phyloP scores from a whole-genome alignment of 1,284 basidiomycete genomes.

The Ganoderma resinaceum region DNA sequence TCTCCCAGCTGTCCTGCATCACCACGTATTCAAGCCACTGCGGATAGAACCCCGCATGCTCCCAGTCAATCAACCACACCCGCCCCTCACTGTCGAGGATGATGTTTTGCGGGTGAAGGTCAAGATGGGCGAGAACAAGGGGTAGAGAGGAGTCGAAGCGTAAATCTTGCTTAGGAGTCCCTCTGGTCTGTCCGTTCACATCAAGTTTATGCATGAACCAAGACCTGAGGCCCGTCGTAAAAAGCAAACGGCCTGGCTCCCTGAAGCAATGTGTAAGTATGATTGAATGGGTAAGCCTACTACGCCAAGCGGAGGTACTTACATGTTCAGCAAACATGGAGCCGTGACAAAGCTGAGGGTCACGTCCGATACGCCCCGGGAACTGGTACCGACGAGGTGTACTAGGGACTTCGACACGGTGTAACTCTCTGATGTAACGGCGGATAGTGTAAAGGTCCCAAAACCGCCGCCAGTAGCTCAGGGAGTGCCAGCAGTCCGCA shows the following conservation, averaged over 20 bases:
- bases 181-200: conserved; percentile 2
- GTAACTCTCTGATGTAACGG: conserved; percentile 40
- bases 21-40: conserved; percentile 37
- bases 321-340: conserved; percentile 2
- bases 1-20: neutral
- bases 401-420: conserved; percentile 1
- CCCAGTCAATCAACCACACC: conserved; percentile 43
- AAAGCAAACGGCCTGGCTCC: conserved; percentile 21
- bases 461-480: conserved; percentile 34
- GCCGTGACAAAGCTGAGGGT: conserved; percentile 7
- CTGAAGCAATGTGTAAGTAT: conserved; percentile 1
- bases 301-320: neutral
- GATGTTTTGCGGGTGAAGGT: conserved; percentile 38
- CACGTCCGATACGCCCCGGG: conserved; percentile 22
- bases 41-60: conserved; percentile 39
- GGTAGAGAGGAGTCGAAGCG: conserved; percentile 36
- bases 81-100: conserved; percentile 36
- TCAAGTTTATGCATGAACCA: conserved; percentile 19
- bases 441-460: conserved; percentile 37
- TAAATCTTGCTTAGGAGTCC: neutral
- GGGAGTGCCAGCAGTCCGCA: conserved; percentile 34
- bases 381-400: conserved; percentile 8
- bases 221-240: conserved; percentile 14
- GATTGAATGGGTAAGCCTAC: neutral
- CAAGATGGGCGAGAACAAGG: conserved; percentile 40